Conservation (phyloP, 2,329 filamentous ascomycete genomes). For the Beauveria varroae region DNA sequence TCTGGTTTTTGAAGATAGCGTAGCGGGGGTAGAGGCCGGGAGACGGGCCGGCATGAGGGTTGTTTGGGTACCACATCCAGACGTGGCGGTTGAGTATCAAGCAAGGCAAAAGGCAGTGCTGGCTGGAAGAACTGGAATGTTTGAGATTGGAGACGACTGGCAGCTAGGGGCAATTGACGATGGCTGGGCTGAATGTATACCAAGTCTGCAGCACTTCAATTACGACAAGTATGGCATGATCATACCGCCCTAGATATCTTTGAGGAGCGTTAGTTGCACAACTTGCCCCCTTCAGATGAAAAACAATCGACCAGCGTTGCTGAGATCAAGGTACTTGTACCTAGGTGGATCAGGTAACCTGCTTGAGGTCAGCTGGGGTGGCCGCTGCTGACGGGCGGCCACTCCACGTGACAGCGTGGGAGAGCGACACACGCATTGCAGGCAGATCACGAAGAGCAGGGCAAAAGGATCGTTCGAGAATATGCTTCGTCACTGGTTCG, state of each 20-base stretch:
- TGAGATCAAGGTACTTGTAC: too few species aligned
- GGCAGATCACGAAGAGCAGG: neutral
- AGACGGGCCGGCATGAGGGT: constrained; percentile 66
- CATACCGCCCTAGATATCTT: too few species aligned
- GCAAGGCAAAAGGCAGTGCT: neutral
- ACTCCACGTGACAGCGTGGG: too few species aligned
- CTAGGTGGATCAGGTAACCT: too few species aligned
- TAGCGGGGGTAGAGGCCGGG: constrained; percentile 64
- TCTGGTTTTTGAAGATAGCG: constrained; percentile 46
- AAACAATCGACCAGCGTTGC: too few species aligned
- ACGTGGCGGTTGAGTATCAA: neutral
- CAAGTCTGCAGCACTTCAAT: constrained; percentile 27
- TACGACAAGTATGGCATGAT: constrained; percentile 24
- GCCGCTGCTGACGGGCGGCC: too few species aligned
- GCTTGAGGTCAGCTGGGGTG: too few species aligned
- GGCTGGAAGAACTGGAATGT: constrained; percentile 15
- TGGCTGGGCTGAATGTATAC: constrained; percentile 27
- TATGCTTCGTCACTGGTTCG: neutral
- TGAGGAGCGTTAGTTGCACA: too few species aligned
- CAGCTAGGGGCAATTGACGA: constrained; percentile 26
- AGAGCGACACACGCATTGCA: neutral
- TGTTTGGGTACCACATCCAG: constrained; percentile 43
- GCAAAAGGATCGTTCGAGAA: neutral
- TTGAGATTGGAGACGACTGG: constrained; percentile 19
- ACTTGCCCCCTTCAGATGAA: too few species aligned